Evolutionary conservation across 768 basidiomycete genomes (phyloP).

Genomic region (Mycena metata): DNA sequence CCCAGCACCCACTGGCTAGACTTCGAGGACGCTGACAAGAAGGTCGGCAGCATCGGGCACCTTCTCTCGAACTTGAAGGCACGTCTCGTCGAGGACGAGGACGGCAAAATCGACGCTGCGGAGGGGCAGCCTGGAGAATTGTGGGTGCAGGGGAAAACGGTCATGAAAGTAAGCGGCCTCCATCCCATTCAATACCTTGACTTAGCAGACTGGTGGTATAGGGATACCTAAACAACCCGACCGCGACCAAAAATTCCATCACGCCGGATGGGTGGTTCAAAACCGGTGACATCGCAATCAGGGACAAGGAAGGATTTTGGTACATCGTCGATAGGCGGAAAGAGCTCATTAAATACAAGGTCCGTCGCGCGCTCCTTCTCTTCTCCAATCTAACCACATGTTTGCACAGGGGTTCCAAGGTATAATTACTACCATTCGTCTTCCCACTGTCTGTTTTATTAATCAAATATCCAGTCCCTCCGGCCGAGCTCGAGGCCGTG

Average conservation of each 20-base stretch:
- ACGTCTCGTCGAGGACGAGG: conserved; percentile 65
- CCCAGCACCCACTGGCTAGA: conserved; percentile 63
- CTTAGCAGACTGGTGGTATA: conserved; percentile 30
- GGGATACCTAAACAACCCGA: conserved; percentile 74
- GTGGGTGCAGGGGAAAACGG: conserved; percentile 72
- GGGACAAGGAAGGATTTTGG: conserved; percentile 71
- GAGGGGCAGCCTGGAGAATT: conserved; percentile 71
- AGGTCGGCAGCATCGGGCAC: conserved; percentile 67
- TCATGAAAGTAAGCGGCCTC: conserved; percentile 66
- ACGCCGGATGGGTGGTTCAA: conserved; percentile 77
- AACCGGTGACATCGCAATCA: conserved; percentile 75
- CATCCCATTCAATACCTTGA: background rate
- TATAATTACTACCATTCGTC: conserved; percentile 6
- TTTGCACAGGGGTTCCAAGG: conserved; percentile 29
- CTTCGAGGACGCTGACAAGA: conserved; percentile 48
- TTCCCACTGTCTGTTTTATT: background rate
- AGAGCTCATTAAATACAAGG: conserved; percentile 74
- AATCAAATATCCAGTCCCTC: conserved; percentile 59
- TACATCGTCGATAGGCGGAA: conserved; percentile 69
- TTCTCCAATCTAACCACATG: background rate
- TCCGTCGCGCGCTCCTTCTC: background rate
- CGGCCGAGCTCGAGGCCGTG: conserved; percentile 76
- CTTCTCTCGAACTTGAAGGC: conserved; percentile 73
- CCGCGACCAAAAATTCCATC: conserved; percentile 68
- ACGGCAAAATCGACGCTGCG: conserved; percentile 54